Conservation (phyloP, 2,329 filamentous ascomycete genomes). For the Aureobasidium pullulans region DNA sequence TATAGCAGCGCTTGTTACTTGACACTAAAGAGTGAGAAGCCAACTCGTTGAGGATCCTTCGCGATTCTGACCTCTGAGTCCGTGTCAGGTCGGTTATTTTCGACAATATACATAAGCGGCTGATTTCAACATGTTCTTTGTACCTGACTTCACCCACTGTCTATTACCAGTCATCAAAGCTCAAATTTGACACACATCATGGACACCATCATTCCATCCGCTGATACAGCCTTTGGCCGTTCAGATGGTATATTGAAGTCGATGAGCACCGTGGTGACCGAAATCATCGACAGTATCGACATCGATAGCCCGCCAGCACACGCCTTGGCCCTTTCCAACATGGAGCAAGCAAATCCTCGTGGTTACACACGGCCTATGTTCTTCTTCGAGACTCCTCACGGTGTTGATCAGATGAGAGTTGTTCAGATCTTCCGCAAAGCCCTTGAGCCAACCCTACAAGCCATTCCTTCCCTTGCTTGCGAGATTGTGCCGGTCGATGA, state of each 20-base stretch:
- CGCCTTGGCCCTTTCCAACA: background rate
- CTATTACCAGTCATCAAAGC: too few relatives aligned
- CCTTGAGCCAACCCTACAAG: background rate
- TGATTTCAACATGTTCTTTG: background rate
- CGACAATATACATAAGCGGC: background rate
- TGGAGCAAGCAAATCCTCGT: constrained; percentile 6
- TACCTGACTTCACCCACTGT: background rate
- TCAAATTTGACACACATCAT: background rate
- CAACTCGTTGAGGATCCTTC: background rate
- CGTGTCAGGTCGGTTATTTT: background rate
- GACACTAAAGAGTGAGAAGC: background rate
- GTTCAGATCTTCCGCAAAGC: background rate
- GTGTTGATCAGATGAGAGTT: background rate
- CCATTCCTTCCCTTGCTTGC: background rate
- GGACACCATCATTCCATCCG: background rate
- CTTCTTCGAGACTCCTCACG: background rate
- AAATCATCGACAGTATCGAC: background rate
- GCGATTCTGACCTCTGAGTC: background rate
- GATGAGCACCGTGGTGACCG: background rate
- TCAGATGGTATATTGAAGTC: background rate
- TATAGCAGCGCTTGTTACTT: background rate
- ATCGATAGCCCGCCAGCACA: background rate
- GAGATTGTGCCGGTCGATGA: background rate
- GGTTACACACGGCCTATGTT: background rate
- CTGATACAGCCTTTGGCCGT: background rate